Evolutionary conservation across 2,329 filamentous ascomycete genomes (phyloP).

Genomic region (Leptosphaerulina australis): DNA sequence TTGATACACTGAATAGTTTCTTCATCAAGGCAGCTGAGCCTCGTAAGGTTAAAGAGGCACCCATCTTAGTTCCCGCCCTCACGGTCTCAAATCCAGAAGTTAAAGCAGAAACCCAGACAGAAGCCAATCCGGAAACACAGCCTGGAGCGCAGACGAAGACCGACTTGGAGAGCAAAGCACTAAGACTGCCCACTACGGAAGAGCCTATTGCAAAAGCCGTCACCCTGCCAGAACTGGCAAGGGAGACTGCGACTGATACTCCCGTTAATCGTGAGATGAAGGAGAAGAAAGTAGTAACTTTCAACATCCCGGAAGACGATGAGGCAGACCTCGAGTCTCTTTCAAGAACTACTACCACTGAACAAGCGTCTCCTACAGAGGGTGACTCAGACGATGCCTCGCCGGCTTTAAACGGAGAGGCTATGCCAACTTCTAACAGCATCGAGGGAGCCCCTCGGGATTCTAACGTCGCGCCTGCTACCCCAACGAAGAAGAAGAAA

Average conservation of each 20-base stretch:
- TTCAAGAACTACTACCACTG: conserved; percentile 43
- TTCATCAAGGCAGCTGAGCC: conserved; percentile 22
- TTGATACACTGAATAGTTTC: conserved; percentile 25
- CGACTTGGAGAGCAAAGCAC: conserved; percentile 2
- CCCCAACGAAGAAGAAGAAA: conserved; percentile 55
- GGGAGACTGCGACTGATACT: conserved; percentile 13
- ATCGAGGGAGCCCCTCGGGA: conserved; percentile 32
- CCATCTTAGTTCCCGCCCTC: conserved; percentile 15
- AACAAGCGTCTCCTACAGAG: conserved; percentile 30
- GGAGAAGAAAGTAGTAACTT: conserved; percentile 44
- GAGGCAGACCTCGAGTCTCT: conserved; percentile 44
- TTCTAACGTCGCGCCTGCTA: conserved; percentile 27
- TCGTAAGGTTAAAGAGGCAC: conserved; percentile 15
- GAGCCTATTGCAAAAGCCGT: conserved; percentile 10
- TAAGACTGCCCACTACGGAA: conserved; percentile 7
- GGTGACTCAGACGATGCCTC: conserved; percentile 24
- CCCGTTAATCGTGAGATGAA: conserved; percentile 28
- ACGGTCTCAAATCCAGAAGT: background rate
- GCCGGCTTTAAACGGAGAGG: conserved; percentile 11
- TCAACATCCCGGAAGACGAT: conserved; percentile 39
- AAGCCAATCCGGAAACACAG: background rate
- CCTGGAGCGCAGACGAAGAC: background rate
- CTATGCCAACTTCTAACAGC: conserved; percentile 14
- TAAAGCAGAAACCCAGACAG: background rate
- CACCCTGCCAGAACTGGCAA: conserved; percentile 7